Evolutionary conservation across 495 filamentous ascomycete genomes (phyloP), one percentile per base, ranked within the genome.

Genomic region (Aspergillus nidulans): DNA sequence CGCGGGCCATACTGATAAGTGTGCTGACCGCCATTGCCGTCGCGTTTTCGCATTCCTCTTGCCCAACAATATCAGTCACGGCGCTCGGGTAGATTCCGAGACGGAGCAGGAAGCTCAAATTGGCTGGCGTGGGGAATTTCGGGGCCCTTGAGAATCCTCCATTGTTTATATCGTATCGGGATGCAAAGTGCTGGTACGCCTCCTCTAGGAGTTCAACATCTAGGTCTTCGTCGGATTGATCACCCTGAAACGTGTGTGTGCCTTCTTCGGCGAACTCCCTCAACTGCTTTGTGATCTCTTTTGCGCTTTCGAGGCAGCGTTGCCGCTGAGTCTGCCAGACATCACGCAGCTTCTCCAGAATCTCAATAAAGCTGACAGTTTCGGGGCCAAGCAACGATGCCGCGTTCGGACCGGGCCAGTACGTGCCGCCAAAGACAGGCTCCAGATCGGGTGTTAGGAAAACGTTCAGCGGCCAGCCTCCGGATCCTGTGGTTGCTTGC

Each of bases 381-480:
- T 84, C 84, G 9, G 80, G 77, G 6, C 72, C 71, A 10, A 59
- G 66, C 18, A 70, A 61, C 28, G 67, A 66, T 48, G 75, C 81
- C 51, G 76, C 81, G 61, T 73, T 86, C 53, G 82, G 90, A 2
- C 91, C 91, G 9, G 94, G 91, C 89, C 90, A 97, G 68, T 98
- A 98, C 28, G 94, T 97, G 19, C 91, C 95, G 43, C 95, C 95
- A 69, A 96, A 97, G 19, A 98, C 85, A 0, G 94, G 94, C 57
- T 96, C 87, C 6, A 97, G 80, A 61, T 92, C 84, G 0, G 95
- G 95, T 0, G 95, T 97, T 23, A 97, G 77, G 65, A 98, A 97
- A 19, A 97, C 89, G 67, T 97, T 97, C 42, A 98, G 77, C 10
- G 94, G 94, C 95, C 95, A 98, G 23, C 94, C 94, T 3, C 91